Evolutionary conservation across 1,284 basidiomycete genomes (phyloP).

Genomic region (Sanguinoderma infundibulare): DNA sequence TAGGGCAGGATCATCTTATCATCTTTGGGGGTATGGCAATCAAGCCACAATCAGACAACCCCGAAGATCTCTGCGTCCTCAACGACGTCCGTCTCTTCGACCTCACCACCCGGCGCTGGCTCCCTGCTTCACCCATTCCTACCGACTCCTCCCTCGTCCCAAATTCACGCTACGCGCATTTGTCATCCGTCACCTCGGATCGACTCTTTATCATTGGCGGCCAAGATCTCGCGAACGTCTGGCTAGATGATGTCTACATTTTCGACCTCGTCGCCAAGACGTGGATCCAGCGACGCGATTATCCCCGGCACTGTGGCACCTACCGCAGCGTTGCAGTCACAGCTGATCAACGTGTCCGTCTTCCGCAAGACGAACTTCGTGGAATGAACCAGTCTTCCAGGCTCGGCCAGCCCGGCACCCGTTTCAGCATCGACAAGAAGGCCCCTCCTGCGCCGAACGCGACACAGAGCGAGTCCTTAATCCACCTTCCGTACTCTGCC

Average conservation of each 20-base stretch:
- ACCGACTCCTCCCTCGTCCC: conserved; percentile 39
- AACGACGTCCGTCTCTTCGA: conserved; percentile 89
- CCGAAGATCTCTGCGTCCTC: conserved; percentile 80
- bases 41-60: conserved; percentile 63
- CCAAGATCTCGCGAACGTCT: conserved; percentile 88
- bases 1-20: conserved; percentile 87
- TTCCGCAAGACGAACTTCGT: conserved; percentile 65
- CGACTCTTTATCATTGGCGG: conserved; percentile 93
- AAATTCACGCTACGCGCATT: conserved; percentile 88
- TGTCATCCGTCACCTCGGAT: conserved; percentile 83
- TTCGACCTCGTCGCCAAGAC: conserved; percentile 74
- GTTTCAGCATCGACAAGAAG: conserved; percentile 55
- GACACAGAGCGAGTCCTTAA: conserved; percentile 63
- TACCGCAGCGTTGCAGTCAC: conserved; percentile 90
- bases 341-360: conserved; percentile 66
- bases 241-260: conserved; percentile 91
- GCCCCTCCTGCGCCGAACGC: conserved; percentile 41
- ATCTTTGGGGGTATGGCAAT: conserved; percentile 95
- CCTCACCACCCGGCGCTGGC: conserved; percentile 72
- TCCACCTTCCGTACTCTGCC: conserved; percentile 78
- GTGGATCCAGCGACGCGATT: conserved; percentile 83
- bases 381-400: conserved; percentile 39
- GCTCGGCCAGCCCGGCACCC: conserved; percentile 58
- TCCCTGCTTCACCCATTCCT: conserved; percentile 49
- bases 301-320: conserved; percentile 89